Conservation (phyloP, 164 flowering plant species). For the Buxus sempervirens region DNA sequence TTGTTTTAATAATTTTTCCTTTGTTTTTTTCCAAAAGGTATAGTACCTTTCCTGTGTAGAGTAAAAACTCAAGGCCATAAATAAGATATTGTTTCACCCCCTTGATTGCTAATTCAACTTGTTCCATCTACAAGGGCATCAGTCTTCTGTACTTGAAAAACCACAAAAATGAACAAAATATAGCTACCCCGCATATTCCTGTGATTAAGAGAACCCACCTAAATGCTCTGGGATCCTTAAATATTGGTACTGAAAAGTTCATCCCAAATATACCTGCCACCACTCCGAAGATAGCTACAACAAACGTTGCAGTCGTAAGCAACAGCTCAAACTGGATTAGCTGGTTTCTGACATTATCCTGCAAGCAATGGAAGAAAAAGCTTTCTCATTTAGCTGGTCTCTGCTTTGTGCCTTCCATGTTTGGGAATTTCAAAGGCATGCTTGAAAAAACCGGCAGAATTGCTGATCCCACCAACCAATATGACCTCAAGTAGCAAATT, state of each 20-base stretch:
- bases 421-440: not conserved
- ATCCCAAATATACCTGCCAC: constrained; percentile 82
- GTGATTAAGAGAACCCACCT: constrained; percentile 66
- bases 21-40: too few species aligned
- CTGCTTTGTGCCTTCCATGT: too few species aligned
- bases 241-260: constrained; percentile 55
- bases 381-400: not conserved
- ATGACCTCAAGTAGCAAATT: too few species aligned
- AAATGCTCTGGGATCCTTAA: constrained; percentile 44
- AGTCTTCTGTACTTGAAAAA: constrained; percentile 61
- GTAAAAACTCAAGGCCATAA: too few species aligned
- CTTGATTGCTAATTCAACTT: not conserved
- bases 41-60: too few species aligned
- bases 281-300: constrained; percentile 69
- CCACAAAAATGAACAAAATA: constrained; percentile 56
- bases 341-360: constrained; percentile 78
- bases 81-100: too few species aligned
- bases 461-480: too few species aligned
- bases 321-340: constrained; percentile 70
- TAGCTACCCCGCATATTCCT: constrained; percentile 40
- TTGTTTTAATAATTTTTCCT: too few species aligned
- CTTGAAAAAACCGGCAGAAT: too few species aligned
- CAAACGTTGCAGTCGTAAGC: constrained; percentile 72
- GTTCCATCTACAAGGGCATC: constrained; percentile 50
- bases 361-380: constrained; percentile 8